These are phyloP conservation scores for Kodamaea neixiangensis DNA, from an alignment of 805 yeast species.

Conservation along the genomic window DNA sequence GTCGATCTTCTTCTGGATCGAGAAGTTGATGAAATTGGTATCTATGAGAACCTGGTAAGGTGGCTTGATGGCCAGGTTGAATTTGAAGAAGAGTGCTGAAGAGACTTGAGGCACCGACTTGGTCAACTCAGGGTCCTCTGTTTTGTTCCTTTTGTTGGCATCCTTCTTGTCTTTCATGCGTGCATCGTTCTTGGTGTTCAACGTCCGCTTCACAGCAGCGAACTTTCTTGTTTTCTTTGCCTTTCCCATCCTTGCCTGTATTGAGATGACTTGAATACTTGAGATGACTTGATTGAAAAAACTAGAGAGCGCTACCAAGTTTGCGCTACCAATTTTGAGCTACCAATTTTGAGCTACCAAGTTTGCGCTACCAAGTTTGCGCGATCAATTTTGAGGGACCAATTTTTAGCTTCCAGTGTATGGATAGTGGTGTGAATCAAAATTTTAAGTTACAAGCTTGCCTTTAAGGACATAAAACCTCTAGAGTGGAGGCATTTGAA, in stretches of 20 bases:
- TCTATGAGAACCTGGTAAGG: constrained; percentile 95
- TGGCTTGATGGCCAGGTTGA: constrained; percentile 92
- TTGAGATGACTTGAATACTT: neutral
- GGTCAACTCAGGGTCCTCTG: constrained; percentile 69
- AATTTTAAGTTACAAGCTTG: too few relatives aligned
- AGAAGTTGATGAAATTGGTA: constrained; percentile 95
- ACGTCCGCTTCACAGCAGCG: constrained; percentile 84
- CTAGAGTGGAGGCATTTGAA: too few relatives aligned
- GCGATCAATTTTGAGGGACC: too few relatives aligned
- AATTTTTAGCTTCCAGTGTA: too few relatives aligned
- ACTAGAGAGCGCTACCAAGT: neutral
- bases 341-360: too few relatives aligned
- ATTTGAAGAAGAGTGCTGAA: constrained; percentile 92
- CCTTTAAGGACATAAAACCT: too few relatives aligned
- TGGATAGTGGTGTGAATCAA: too few relatives aligned
- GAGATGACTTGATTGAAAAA: constrained; percentile 8
- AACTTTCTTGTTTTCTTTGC: constrained; percentile 97
- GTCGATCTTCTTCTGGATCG: constrained; percentile 94
- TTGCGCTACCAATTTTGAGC: neutral
- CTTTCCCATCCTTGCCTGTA: constrained; percentile 72
- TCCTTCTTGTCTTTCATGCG: constrained; percentile 42
- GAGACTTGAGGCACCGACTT: constrained; percentile 81
- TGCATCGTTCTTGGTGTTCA: constrained; percentile 66
- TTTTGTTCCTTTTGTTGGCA: constrained; percentile 30
- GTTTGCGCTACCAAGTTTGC: too few relatives aligned